These are phyloP conservation scores for Ajuga chamaepitys DNA, from an alignment of 257 asterid genomes.

Conservation along the genomic window DNA sequence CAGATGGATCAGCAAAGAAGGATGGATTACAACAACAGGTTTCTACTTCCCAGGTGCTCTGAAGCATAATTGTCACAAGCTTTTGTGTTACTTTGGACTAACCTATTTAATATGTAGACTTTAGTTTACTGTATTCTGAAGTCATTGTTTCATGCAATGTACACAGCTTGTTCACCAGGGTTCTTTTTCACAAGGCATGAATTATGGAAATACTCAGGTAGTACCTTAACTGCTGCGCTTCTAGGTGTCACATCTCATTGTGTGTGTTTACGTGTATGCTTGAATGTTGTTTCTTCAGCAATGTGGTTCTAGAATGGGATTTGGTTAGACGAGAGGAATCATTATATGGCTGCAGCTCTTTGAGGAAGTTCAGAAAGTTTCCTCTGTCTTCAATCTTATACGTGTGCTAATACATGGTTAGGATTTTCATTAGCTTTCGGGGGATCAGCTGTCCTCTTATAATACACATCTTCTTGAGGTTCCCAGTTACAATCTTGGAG, in stretches of 20 bases:
- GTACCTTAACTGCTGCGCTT: not conserved
- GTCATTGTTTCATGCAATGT: conserved; percentile 11
- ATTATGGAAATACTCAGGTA: conserved; percentile 71
- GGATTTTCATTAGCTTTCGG: not conserved
- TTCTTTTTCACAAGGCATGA: conserved; percentile 70
- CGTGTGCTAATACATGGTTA: not conserved
- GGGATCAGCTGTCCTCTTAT: not conserved
- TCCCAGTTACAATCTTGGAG: not conserved
- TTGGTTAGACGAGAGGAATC: not conserved
- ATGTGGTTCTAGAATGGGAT: not conserved
- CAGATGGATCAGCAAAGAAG: conserved; percentile 69
- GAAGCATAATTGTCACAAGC: not conserved
- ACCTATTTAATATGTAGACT: not conserved
- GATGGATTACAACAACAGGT: conserved; percentile 50
- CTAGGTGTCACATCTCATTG: not conserved
- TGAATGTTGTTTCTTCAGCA: not conserved
- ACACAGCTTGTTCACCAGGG: conserved; percentile 62
- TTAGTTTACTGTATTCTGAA: not conserved
- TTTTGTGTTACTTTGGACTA: not conserved
- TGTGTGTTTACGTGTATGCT: not conserved
- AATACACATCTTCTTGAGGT: not conserved
- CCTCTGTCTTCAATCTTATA: not conserved
- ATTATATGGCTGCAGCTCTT: not conserved
- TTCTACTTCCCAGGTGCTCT: conserved; percentile 43
- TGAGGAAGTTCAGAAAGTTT: not conserved